Base-by-base conservation (phyloP, 805 yeast species). In the Yarrowia sp. region DNA sequence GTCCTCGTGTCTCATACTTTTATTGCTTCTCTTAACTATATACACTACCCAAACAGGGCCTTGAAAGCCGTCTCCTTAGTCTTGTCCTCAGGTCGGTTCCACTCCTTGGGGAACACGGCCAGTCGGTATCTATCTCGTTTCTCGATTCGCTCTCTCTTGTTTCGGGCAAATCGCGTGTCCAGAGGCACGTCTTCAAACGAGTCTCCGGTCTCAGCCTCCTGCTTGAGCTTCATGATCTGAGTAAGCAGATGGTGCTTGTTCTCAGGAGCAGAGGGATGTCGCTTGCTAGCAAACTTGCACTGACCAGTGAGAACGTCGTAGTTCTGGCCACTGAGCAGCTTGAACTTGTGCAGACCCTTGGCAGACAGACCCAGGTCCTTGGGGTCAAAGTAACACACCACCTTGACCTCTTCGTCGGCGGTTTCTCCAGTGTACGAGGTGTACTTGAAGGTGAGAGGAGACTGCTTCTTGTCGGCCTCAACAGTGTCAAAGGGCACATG, bases 101-200 rank as follows among this genome's bases (percentile, higher is more conserved):
- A 55, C 38, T 58, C 80, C 84, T 68, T 85, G 85, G 14, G 98
- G 98, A 80, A 90, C 92, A 64, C 76, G 70, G 65, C 36, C 35
- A 55, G 47, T 9, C 61, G 61, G 61, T 31, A 31, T n/a, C 38
- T 22, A 31, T 55, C 47, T 55, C 61, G 45, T 47, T 55, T 55
- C 38, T 45, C 61, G 47, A 41, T 41, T 65, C 78, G 76, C 67
- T 73, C 74, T n/a, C 51, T 42, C 70, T 77, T 84, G 14, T 84
- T 81, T 62, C 74, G 75, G 62, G 83, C 81, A 72, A 87, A 91
- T 74, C 96, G 85, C 31, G 80, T 84, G 74, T 92, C 96, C 57
- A 93, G 75, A 36, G 98, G 97, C 36, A 93, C 78, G 71, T 90
- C 96, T 47, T 81, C 80, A 70, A 90, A 89, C 66, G 83, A 83